Evolutionary conservation across 108 stramenopile genomes (phyloP), one percentile per base, ranked within the genome.

Genomic region (Phaeodactylum tricornutum): DNA sequence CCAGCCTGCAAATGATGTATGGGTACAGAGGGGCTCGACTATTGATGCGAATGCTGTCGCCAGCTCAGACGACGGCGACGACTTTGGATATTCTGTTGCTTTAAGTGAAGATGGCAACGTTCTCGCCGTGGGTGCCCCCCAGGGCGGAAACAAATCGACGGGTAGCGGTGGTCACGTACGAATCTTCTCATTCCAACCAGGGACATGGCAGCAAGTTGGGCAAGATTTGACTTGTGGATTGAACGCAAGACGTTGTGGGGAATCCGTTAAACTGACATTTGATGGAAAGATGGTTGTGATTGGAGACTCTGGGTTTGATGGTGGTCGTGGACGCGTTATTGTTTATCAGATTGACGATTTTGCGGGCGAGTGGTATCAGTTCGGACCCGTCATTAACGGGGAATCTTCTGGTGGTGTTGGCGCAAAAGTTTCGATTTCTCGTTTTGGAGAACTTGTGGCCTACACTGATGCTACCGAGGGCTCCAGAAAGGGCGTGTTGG

Each of bases 81-180:
- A 64, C 14, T 64, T 51, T 43, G 72, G 72, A 6, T 29, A 38
- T 11, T 29, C 58, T 0, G 31, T 74, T 27, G 47, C 67, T 2
- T 31, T 74, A 23, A 64, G 62, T 1, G 34, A 32, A 9, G 59
- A 55, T 44, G 72, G 72, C 9, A 23, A 33, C 20, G 45, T 48
- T 22, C 0, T 74, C 7, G 72, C 63, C 2, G 56, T 68, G 24
- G 66, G 62, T 2, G 62, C 44, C 1, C 54, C 62, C 27, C 33
- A 57, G 26, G 51, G 54, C 30, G 65, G 54, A 1, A 21, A 26
- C 20, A 3, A 16, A 3, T 6, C 28, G n/a, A 45, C 21, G 21
- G 44, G 44, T 6, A 26, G n/a, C 9, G 44, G 44, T 22, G 44
- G 44, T n/a, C 15, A n/a, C n/a, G 44, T 45, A 26, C 44, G 44